phyloP scores from a whole-genome alignment of 148 eudicot genomes.

The Spergularia marina region DNA sequence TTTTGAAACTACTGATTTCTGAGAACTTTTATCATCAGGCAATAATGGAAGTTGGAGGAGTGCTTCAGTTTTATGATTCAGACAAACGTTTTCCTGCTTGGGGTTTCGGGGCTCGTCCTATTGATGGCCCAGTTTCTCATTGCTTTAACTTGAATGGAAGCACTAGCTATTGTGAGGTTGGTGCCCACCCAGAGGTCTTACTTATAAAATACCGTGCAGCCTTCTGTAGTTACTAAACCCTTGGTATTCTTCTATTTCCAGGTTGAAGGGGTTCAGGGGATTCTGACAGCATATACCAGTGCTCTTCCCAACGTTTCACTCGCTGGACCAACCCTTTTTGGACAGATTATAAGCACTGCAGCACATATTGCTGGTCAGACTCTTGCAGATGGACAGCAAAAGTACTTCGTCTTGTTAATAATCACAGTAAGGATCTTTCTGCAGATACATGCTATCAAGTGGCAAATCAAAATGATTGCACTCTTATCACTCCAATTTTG shows the following conservation, averaged over 20 bases:
- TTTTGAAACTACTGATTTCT: constrained; percentile 8
- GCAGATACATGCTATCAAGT: background rate
- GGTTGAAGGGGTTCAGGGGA: constrained; percentile 98
- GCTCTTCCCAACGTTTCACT: constrained; percentile 90
- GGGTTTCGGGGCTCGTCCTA: constrained; percentile 99
- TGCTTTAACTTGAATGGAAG: constrained; percentile 98
- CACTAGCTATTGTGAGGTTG: constrained; percentile 85
- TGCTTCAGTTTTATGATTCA: constrained; percentile 89
- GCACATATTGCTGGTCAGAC: constrained; percentile 71
- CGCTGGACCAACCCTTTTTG: constrained; percentile 98
- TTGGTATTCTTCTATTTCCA: constrained; percentile 28
- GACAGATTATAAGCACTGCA: constrained; percentile 73
- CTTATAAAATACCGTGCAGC: background rate
- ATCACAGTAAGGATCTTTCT: constrained; percentile 62
- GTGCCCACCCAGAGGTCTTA: background rate
- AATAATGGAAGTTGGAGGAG: constrained; percentile 83
- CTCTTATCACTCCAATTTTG: background rate
- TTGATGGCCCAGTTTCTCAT: constrained; percentile 97
- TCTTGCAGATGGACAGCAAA: constrained; percentile 53
- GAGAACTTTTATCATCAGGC: constrained; percentile 49
- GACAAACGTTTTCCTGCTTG: constrained; percentile 93
- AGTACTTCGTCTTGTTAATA: constrained; percentile 81
- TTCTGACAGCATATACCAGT: constrained; percentile 74
- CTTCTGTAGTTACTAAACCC: constrained; percentile 4
- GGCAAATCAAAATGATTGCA: background rate